Base-by-base conservation (phyloP, 2,329 filamentous ascomycete genomes). In the Leptographium wingfieldii region DNA sequence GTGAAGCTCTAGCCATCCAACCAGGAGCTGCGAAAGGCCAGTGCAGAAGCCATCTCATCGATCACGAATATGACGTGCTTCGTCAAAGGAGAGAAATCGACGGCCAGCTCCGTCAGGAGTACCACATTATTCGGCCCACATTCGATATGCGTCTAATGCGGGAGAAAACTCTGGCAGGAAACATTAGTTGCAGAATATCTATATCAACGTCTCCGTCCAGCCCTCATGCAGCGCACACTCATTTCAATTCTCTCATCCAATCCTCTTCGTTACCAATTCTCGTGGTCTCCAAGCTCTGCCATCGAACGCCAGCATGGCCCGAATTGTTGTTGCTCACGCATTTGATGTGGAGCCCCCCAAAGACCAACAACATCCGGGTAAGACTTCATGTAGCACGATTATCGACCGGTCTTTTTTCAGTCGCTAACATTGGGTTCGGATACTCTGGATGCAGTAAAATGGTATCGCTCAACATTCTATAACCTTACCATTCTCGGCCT, bases 401-500 rank as follows among this genome's bases (percentile, higher is more conserved):
- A 11, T 27, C 31, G 6, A 12, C 3, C 7, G 19, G 10, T 11
- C 25, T 9, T 22, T 14, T 29, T 46, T 27, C 11, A 16, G 12
- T 22, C 38, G 7, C 35, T 43, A 29, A 35, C 31, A 12, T 16
- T 43, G 40, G 16, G 4, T 6, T 16, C 35, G 35, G n/a, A 14
- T 22, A 12, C 38, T 6, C 3, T 10, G 35, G n/a, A 22, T 22
- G 19, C 38, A 62, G 63, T 65, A 25, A 82, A 79, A 77, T 88
- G 86, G 86, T 81, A 88, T 67, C 81, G 84, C 31, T 86, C 84
- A 1, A 87, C 86, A 0, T 85, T 86, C 65, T 90, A 82, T 73
- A 89, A 90, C 72, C 84, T 86, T 57, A 80, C 84, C 38, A 80
- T 90, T 48, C 78, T 90, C 1, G 86, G 87, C 0, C 70, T 89